Base-by-base conservation (phyloP, 257 asterid genomes). In the Solanum habrochaites region DNA sequence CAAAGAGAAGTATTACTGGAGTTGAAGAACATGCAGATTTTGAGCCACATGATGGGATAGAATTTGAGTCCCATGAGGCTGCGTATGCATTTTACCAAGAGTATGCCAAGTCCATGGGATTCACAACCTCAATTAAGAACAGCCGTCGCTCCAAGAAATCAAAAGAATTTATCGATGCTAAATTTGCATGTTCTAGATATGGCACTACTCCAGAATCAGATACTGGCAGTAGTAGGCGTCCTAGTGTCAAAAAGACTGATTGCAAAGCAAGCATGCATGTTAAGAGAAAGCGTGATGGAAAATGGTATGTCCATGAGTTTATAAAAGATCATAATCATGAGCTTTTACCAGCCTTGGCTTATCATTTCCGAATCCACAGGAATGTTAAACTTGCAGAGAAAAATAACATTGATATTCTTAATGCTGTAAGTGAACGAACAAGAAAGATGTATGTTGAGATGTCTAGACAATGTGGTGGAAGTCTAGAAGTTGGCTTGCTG, bases 251-350 rank as follows among this genome's bases (percentile, higher is more conserved):
- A 84, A 97, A 95, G 91, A 97, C 99, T 1, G 98, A 93, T 88
- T 97, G 99, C 89, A 97, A 97, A 87, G 99, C 99, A 45, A 97
- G 98, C 89, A 96, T 96, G 98, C 99, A 96, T 86, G 99, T 95
- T 7, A 96, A 96, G 92, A 94, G 96, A 90, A 95, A 91, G 83
- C 90, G 95, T 88, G 99, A 93, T 52, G 98, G 99, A 66, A 96
- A 96, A 87, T 96, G 99, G 99, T 95, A 93, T 82, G 89, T 96
- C 88, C 98, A 96, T 85, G 99, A 96, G 88, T 93, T 96, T 86
- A 67, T 96, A 85, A 96, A 94, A 93, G 98, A 93, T 67, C 99
- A 96, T 90, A 96, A 96, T 91, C 99, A 96, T 32, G 99, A 95
- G 91, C 99, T 97, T 86, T 91, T 97, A 87, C 99, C 99, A 64